These are phyloP conservation scores for Cladosporium sphaerospermum DNA, from an alignment of 2,329 filamentous ascomycete genomes.

Conservation along the genomic window DNA sequence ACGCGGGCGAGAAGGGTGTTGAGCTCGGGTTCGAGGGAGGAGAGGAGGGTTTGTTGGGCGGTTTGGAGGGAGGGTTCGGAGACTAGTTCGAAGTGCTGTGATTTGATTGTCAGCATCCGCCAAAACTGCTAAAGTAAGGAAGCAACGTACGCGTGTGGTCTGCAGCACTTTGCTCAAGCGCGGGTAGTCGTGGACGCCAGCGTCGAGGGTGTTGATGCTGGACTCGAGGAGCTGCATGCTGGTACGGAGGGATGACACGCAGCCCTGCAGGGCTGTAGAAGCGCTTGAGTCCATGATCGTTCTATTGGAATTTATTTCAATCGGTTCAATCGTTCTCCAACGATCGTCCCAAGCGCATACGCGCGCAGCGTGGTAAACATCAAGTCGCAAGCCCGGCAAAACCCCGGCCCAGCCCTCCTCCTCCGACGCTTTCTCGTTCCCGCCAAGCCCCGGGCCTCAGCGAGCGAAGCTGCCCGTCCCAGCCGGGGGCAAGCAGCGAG, in stretches of 20 bases:
- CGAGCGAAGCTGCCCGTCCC: neutral
- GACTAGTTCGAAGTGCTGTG: constrained; percentile 84
- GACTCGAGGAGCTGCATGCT: constrained; percentile 58
- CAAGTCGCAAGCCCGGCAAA: neutral
- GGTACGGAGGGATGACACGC: constrained; percentile 54
- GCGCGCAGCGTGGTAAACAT: neutral
- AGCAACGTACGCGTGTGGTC: constrained; percentile 49
- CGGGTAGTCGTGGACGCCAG: constrained; percentile 58
- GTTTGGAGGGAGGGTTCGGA: constrained; percentile 74
- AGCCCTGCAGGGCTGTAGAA: constrained; percentile 47
- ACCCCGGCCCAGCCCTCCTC: neutral
- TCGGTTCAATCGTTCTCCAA: neutral
- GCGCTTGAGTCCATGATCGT: constrained; percentile 23
- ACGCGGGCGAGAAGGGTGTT: constrained; percentile 71
- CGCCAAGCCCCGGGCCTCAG: constrained; percentile 1
- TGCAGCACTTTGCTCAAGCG: constrained; percentile 57
- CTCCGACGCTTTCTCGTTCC: neutral
- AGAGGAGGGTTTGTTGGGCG: constrained; percentile 76
- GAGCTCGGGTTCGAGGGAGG: constrained; percentile 86
- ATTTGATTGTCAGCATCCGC: neutral
- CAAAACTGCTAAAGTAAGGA: too few relatives aligned
- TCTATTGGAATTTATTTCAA: neutral
- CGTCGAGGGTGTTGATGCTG: constrained; percentile 56
- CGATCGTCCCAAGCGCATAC: neutral
- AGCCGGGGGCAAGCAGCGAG: constrained; percentile 1